phyloP scores from a whole-genome alignment of 805 yeast species.

The Clavispora carvajalis region DNA sequence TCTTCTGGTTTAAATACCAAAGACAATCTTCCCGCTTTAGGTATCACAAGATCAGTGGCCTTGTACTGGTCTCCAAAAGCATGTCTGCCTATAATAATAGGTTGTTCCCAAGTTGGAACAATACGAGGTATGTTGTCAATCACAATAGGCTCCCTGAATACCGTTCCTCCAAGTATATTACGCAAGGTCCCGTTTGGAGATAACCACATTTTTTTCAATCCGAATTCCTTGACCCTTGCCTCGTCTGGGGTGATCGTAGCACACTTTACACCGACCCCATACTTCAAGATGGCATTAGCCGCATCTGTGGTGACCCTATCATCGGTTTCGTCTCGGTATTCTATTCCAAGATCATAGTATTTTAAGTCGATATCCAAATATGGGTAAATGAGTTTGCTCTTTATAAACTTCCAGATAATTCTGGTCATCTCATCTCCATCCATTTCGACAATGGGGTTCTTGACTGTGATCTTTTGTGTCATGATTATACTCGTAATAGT shows the following conservation, averaged over 20 bases:
- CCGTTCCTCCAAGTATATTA: constrained; percentile 78
- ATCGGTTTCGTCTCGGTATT: constrained; percentile 62
- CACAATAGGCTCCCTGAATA: constrained; percentile 78
- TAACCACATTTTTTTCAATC: constrained; percentile 74
- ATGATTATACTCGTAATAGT: not conserved
- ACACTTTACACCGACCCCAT: constrained; percentile 79
- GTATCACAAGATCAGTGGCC: constrained; percentile 68
- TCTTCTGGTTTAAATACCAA: constrained; percentile 60
- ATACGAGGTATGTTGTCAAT: constrained; percentile 73
- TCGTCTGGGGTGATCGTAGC: constrained; percentile 86
- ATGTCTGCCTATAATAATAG: constrained; percentile 81
- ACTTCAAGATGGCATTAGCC: constrained; percentile 66
- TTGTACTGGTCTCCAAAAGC: constrained; percentile 83
- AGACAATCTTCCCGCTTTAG: constrained; percentile 62
- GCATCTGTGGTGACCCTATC: constrained; percentile 76
- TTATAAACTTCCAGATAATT: constrained; percentile 75
- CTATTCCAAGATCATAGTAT: constrained; percentile 69
- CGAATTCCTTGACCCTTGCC: constrained; percentile 69
- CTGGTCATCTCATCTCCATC: constrained; percentile 89
- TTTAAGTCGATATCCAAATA: constrained; percentile 69
- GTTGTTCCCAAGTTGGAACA: constrained; percentile 76
- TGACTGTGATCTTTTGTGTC: constrained; percentile 54
- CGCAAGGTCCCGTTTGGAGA: constrained; percentile 84
- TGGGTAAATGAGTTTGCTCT: constrained; percentile 61
- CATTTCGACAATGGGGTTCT: constrained; percentile 69